Evolutionary conservation across 1,139 yeast species (phyloP).

Genomic region (Geotrichum candidum): DNA sequence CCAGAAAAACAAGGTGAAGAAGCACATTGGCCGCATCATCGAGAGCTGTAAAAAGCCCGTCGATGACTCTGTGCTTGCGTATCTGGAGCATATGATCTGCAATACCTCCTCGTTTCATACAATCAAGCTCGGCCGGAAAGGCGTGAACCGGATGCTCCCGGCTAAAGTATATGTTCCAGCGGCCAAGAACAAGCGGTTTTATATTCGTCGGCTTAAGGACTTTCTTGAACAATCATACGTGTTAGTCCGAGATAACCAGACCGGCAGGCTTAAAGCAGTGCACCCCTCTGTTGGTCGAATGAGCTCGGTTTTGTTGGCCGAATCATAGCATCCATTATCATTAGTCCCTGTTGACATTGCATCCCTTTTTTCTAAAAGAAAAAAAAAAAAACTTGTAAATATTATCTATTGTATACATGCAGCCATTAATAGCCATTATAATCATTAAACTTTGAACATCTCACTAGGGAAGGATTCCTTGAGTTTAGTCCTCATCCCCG

Average conservation of each 20-base stretch:
- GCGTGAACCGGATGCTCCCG: slow-evolving; percentile 6
- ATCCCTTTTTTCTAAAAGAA: not conserved
- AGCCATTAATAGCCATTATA: not conserved
- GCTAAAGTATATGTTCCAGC: not conserved
- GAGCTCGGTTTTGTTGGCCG: not conserved
- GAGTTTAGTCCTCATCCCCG: slow-evolving; percentile 17
- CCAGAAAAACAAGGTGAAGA: slow-evolving; percentile 20
- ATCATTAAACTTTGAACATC: not conserved
- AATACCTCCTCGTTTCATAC: not conserved
- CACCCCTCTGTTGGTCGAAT: slow-evolving; percentile 1
- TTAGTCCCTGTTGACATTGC: not conserved
- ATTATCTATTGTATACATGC: not conserved
- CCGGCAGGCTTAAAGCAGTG: slow-evolving; percentile 13
- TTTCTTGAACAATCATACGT: not conserved
- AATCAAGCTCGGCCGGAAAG: not conserved
- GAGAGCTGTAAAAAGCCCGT: slow-evolving; percentile 21
- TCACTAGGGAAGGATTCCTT: not conserved
- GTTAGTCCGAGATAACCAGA: not conserved
- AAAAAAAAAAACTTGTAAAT: not conserved
- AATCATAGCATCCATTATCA: slow-evolving; percentile 1
- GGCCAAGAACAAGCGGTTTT: slow-evolving; percentile 15
- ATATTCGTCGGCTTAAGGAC: slow-evolving; percentile 20
- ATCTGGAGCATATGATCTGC: slow-evolving; percentile 15
- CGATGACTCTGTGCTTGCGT: slow-evolving; percentile 20
- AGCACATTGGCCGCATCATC: slow-evolving; percentile 17